These are phyloP conservation scores for Botryotinia calthae DNA, from an alignment of 2,329 filamentous ascomycete genomes.

Conservation along the genomic window DNA sequence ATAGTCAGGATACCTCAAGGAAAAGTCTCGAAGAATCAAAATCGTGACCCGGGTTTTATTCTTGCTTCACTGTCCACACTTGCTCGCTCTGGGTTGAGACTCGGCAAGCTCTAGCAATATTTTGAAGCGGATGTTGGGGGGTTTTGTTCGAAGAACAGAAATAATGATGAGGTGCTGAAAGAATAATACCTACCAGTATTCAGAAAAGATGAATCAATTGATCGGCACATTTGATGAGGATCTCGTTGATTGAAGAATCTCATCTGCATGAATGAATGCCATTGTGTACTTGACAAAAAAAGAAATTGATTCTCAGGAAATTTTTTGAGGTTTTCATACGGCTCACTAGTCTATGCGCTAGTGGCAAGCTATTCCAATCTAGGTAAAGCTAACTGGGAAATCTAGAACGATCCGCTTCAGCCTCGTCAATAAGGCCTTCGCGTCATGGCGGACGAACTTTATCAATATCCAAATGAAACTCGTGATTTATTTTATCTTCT, in stretches of 20 bases:
- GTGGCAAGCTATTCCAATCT: rapidly evolving
- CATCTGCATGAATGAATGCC: not conserved
- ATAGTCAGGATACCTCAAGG: slow-evolving; percentile 33
- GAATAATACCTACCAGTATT: slow-evolving; percentile 1
- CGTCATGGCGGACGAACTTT: slow-evolving; percentile 10
- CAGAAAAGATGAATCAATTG: not conserved
- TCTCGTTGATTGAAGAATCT: not conserved
- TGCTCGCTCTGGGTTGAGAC: slow-evolving; percentile 49
- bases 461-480: not conserved
- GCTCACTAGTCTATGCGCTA: not conserved
- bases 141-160: not conserved
- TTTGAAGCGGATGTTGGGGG: slow-evolving; percentile 32
- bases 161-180: not conserved
- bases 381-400: not conserved
- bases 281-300: not conserved
- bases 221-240: not conserved
- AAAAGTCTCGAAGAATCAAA: slow-evolving; percentile 41
- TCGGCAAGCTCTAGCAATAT: slow-evolving; percentile 56
- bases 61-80: slow-evolving; percentile 59
- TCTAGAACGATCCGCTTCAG: not conserved
- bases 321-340: slow-evolving; percentile 6
- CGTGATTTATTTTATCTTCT: too few relatives aligned
- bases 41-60: slow-evolving; percentile 43
- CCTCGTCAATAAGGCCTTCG: slow-evolving; percentile 12
- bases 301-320: rapidly evolving